These are phyloP conservation scores for Cyberlindnera galapagoensis DNA, from an alignment of 805 yeast species.

Conservation along the genomic window DNA sequence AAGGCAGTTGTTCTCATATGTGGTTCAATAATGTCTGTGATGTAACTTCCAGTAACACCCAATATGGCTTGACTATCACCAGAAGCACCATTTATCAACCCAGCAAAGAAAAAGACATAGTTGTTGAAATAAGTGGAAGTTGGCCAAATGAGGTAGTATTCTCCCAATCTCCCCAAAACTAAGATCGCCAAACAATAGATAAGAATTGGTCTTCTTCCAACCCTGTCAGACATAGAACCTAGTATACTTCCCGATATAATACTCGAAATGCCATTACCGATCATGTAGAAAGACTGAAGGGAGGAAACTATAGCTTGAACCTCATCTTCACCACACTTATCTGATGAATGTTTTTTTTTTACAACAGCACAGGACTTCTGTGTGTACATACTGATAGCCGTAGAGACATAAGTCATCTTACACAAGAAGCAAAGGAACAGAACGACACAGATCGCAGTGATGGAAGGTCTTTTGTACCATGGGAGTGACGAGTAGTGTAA, in stretches of 20 bases:
- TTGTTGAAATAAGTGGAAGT: no score
- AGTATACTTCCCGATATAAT: slow-evolving; percentile 54
- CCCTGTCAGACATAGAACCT: slow-evolving; percentile 56
- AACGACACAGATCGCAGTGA: slow-evolving; percentile 39
- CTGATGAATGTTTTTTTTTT: slow-evolving; percentile 18
- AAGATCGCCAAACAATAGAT: slow-evolving; percentile 25
- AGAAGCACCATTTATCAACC: no score
- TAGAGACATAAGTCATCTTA: slow-evolving; percentile 31
- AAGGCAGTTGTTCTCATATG: slow-evolving; percentile 48
- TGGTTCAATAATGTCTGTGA: slow-evolving; percentile 66
- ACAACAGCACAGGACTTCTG: slow-evolving; percentile 22
- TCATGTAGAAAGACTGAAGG: slow-evolving; percentile 38
- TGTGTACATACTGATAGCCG: slow-evolving; percentile 31
- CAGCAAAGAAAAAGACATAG: no score
- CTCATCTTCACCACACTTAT: slow-evolving; percentile 30
- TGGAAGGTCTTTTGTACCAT: slow-evolving; percentile 56
- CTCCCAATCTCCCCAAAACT: slow-evolving; percentile 18
- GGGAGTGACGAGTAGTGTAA: slow-evolving; percentile 33
- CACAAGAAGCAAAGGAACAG: slow-evolving; percentile 39
- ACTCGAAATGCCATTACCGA: slow-evolving; percentile 38
- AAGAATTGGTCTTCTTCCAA: slow-evolving; percentile 53
- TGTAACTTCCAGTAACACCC: no score
- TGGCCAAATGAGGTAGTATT: slow-evolving; percentile 23
- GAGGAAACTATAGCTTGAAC: slow-evolving; percentile 42
- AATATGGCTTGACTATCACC: no score